Conservation (phyloP, 2,329 filamentous ascomycete genomes). For the Calonectria pauciramosa region DNA sequence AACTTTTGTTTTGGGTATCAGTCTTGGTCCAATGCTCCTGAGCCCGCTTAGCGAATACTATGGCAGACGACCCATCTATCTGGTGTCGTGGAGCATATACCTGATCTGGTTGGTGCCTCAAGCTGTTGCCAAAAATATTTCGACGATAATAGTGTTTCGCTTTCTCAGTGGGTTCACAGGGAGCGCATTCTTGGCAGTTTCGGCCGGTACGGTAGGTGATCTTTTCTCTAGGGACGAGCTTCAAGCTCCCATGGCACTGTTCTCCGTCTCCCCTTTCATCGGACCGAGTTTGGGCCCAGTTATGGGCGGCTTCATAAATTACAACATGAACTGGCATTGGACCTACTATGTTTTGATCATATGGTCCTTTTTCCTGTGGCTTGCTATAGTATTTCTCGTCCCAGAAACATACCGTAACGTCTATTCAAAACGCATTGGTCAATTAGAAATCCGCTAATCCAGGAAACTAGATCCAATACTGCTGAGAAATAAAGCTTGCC, state of each 20-base stretch:
- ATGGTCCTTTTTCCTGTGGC: conserved; percentile 77
- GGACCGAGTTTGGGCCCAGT: conserved; percentile 72
- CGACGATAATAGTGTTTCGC: conserved; percentile 82
- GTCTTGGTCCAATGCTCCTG: conserved; percentile 72
- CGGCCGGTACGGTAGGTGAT: conserved; percentile 88
- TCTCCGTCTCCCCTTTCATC: conserved; percentile 74
- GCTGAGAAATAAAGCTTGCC: conserved; percentile 78
- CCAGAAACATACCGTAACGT: conserved; percentile 84
- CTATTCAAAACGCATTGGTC: not conserved
- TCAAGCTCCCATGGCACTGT: conserved; percentile 86
- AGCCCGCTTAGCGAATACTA: conserved; percentile 82
- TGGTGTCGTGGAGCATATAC: conserved; percentile 80
- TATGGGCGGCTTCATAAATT: conserved; percentile 86
- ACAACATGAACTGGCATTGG: conserved; percentile 82
- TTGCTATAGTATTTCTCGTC: conserved; percentile 77
- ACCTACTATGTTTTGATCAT: conserved; percentile 88
- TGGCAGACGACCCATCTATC: conserved; percentile 84
- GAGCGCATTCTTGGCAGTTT: conserved; percentile 78
- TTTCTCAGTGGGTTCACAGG: conserved; percentile 84
- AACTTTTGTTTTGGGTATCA: conserved; percentile 82
- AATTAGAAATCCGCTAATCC: not conserved
- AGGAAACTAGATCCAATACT: conserved; percentile 62
- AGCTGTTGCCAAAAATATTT: conserved; percentile 84
- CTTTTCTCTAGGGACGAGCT: conserved; percentile 78
- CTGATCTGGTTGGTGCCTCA: conserved; percentile 85